Evolutionary conservation across 148 eudicot species (phyloP), one percentile per base, ranked within the genome.

Genomic region (Vaccinium darrowii): DNA sequence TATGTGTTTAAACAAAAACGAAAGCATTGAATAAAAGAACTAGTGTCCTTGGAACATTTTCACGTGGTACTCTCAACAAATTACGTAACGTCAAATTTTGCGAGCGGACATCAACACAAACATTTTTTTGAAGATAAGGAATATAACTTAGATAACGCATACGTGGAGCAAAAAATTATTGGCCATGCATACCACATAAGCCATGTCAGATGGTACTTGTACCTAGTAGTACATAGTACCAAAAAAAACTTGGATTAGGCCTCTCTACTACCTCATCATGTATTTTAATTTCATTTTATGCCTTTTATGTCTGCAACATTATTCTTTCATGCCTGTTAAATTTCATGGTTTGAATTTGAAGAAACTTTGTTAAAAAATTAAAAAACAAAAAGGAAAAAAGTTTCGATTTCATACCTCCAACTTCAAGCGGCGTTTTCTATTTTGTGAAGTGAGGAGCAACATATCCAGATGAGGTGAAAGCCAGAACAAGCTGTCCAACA

Each of bases 381-480:
- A 63, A 9, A 23, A 10, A 5, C 9, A 62, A 21, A 60, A 63
- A 62, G 8, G 19, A 60, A 60, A 5, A 14, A 1, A 12, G 27
- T 63, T 15, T 23, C 15, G 15, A 65, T 23, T 23, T 19, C 25
- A 4, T 21, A 76, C 79, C 36, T 33, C 1, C 2, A 33, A 1
- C 54, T 18, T 21, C 52, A 76, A 19, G 23, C 53, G 10, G 1
- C 21, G 49, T 10, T 39, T 47, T 47, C 4, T 25, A 0, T 16
- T 4, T 19, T 21, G 0, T n/a, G 53, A 76, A 21, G 25, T 9
- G 13, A 76, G 25, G 53, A 8, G 21, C 54, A 76, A 9, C 1
- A 18, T 76, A 27, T 76, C 54, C 52, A 76, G 54, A 47, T 18
- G 79, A 76, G 79, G 79, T 47, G 79, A 76, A 76, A 76, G 79